Evolutionary conservation across 768 basidiomycete genomes (phyloP), one percentile per base, ranked within the genome.

Genomic region (Leccinum rimulosum): DNA sequence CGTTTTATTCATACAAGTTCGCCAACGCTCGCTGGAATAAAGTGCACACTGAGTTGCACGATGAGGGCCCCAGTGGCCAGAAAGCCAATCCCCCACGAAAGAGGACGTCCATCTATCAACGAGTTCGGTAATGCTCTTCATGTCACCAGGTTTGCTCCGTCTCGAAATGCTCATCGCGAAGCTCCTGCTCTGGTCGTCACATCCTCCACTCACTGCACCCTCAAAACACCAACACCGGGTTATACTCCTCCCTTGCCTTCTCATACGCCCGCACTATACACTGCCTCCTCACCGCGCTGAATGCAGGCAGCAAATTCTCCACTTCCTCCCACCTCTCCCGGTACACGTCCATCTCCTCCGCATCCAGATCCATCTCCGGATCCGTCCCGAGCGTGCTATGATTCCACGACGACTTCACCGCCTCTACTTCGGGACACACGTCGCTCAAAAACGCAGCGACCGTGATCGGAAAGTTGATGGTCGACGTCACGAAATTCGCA

Each of bases 391-490:
- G 0, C 15, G 28, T n/a, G 1, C 14, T 36, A 15, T 31, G n/a
- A 11, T 4, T 11, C 71, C 69, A 70, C 52, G 55, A 38, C 55
- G 60, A 59, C 51, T 12, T 35, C 40, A 69, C 48, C 19, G 9
- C 9, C 30, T 52, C 45, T 36, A 69, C 9, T 28, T 59, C 50
- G 2, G 70, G 71, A 54, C 63, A 64, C n/a, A 72, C 50, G 6
- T 67, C 66, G 19, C 67, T 67, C 57, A 71, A 43, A 35, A 73
- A 73, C 55, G 66, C 66, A 7, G 70, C 68, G 0, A 73, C 38
- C 30, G 58, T 31, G 49, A 56, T 11, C 11, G 70, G 70, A 48
- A 19, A 40, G 19, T 28, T 3, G 56, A 73, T 70, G 9, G 19
- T 6, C 14, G 72, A 71, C 25, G 63, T 63, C 38, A 64, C 60